phyloP scores from a whole-genome alignment of 1,284 basidiomycete genomes.

The Vanrija sp. region DNA sequence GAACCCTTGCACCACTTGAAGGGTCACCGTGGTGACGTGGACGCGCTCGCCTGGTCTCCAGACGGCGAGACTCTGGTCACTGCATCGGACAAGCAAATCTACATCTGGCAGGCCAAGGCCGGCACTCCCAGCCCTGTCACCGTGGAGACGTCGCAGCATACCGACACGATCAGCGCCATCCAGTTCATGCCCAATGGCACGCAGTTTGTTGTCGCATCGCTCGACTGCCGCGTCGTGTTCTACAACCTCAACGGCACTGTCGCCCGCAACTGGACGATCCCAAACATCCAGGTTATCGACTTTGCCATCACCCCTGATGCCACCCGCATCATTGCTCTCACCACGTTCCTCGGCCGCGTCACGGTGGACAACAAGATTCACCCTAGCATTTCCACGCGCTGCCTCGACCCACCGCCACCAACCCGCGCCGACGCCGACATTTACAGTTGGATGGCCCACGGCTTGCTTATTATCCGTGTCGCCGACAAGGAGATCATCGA shows the following conservation, averaged over 20 bases:
- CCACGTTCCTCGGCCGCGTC: slow-evolving; percentile 56
- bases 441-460: slow-evolving; percentile 42
- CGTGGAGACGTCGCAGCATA: slow-evolving; percentile 53
- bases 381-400: slow-evolving; percentile 35
- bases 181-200: slow-evolving; percentile 83
- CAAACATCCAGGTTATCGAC: slow-evolving; percentile 82
- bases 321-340: slow-evolving; percentile 74
- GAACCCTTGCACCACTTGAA: slow-evolving; percentile 44
- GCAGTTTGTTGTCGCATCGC: slow-evolving; percentile 83
- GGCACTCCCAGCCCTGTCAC: slow-evolving; percentile 18
- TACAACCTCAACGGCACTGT: slow-evolving; percentile 65
- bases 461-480: slow-evolving; percentile 32
- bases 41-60: slow-evolving; percentile 81
- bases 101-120: slow-evolving; percentile 81
- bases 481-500: slow-evolving; percentile 36
- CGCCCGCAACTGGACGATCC: slow-evolving; percentile 63
- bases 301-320: slow-evolving; percentile 83
- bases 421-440: slow-evolving; percentile 10
- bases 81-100: slow-evolving; percentile 70
- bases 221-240: slow-evolving; percentile 81
- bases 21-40: slow-evolving; percentile 74
- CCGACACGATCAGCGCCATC: slow-evolving; percentile 78
- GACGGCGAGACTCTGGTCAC: slow-evolving; percentile 79
- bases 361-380: slow-evolving; percentile 31
- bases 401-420: background rate